Conservation (phyloP, 768 basidiomycete species). For the Cystoderma amianthinum region DNA sequence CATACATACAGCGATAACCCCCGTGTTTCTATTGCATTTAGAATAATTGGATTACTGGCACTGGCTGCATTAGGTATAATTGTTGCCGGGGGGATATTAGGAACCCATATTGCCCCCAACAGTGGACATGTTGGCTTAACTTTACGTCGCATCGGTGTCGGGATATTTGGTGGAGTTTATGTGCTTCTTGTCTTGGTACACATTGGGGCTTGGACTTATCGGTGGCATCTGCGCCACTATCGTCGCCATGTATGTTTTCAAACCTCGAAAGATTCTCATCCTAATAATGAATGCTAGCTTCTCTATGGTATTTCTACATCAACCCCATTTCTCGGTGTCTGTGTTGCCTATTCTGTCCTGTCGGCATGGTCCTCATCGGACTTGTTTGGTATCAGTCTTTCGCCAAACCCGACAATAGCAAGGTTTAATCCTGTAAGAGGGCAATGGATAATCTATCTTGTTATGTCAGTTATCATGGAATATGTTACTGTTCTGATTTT, state of each 20-base stretch:
- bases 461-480: conserved; percentile 58
- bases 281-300: conserved; percentile 29
- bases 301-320: conserved; percentile 46
- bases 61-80: conserved; percentile 32
- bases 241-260: conserved; percentile 32
- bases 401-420: conserved; percentile 35
- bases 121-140: conserved; percentile 25
- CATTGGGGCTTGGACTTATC: conserved; percentile 36
- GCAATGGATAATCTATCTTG: conserved; percentile 49
- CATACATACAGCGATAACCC: conserved; percentile 44
- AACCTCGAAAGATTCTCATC: background rate
- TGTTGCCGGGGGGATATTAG: conserved; percentile 39
- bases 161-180: conserved; percentile 34
- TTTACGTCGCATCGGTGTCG: conserved; percentile 35
- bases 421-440: conserved; percentile 54
- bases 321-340: conserved; percentile 54
- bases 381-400: conserved; percentile 27
- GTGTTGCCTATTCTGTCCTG: conserved; percentile 51
- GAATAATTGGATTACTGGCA: conserved; percentile 27
- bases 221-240: conserved; percentile 37
- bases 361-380: conserved; percentile 50
- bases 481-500: conserved; percentile 42
- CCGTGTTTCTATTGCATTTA: conserved; percentile 28
- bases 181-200: conserved; percentile 31
- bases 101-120: conserved; percentile 25